phyloP scores from a whole-genome alignment of 352 stramenopile species.

The Phytophthora podocarpi region DNA sequence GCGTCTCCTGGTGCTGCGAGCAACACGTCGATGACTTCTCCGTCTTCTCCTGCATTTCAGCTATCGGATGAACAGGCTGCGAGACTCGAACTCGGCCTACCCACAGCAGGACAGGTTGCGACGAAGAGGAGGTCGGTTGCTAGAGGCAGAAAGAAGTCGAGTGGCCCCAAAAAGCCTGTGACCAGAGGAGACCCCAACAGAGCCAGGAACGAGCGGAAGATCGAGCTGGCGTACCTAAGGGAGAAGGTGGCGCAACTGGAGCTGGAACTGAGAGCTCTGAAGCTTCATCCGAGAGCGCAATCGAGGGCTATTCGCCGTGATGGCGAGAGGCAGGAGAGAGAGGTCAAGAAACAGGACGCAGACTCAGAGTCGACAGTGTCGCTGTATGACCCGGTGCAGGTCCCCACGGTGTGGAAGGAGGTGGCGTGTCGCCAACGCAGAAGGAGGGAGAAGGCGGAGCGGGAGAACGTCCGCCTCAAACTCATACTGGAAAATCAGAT shows the following conservation, averaged over 20 bases:
- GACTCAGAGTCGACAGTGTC: slow-evolving; percentile 6
- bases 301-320: slow-evolving; percentile 39
- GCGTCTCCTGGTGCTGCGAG: slow-evolving; percentile 2
- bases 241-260: slow-evolving; percentile 70
- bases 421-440: slow-evolving; percentile 44
- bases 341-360: background rate
- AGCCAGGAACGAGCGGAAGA: slow-evolving; percentile 52
- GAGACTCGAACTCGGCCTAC: slow-evolving; percentile 24
- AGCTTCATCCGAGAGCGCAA: slow-evolving; percentile 31
- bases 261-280: slow-evolving; percentile 56
- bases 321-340: slow-evolving; percentile 3
- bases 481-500: slow-evolving; percentile 53
- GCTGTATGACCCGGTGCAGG: slow-evolving; percentile 25
- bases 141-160: slow-evolving; percentile 40
- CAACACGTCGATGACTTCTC: slow-evolving; percentile 4
- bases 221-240: slow-evolving; percentile 72
- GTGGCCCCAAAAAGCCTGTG: slow-evolving; percentile 43
- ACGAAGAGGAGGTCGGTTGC: slow-evolving; percentile 4
- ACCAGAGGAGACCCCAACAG: slow-evolving; percentile 43
- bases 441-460: slow-evolving; percentile 46
- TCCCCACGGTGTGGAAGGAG: slow-evolving; percentile 39
- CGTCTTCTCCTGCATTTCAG: slow-evolving; percentile 19
- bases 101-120: background rate
- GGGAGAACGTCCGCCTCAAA: slow-evolving; percentile 56
- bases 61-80: slow-evolving; percentile 11